These are phyloP conservation scores for Lactarius hatsudake DNA, from an alignment of 768 basidiomycete species.

Conservation along the genomic window DNA sequence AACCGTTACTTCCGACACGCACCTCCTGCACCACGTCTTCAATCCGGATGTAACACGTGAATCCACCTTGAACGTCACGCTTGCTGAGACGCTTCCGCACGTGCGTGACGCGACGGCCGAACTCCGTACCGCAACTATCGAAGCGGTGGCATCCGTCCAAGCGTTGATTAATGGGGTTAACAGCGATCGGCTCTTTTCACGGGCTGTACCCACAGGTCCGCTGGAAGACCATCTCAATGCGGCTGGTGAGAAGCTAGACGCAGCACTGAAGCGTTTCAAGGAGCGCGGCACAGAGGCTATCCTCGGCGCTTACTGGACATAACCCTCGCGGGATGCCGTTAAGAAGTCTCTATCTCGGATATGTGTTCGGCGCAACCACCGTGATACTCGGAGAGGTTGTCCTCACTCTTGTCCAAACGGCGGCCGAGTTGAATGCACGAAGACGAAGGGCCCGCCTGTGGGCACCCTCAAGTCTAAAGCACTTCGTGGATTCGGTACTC, in stretches of 20 bases:
- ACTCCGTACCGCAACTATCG: slow-evolving; percentile 36
- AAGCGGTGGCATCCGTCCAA: slow-evolving; percentile 32
- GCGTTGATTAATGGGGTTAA: slow-evolving; percentile 37
- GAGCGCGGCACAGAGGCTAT: slow-evolving; percentile 32
- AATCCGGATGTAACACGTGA: slow-evolving; percentile 33
- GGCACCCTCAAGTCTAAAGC: slow-evolving; percentile 46
- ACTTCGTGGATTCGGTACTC: slow-evolving; percentile 32
- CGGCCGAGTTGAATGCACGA: slow-evolving; percentile 39
- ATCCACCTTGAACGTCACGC: slow-evolving; percentile 32
- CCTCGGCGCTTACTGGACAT: slow-evolving; percentile 32
- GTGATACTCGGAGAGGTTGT: slow-evolving; percentile 40
- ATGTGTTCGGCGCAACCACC: slow-evolving; percentile 49
- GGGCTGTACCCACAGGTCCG: slow-evolving; percentile 22
- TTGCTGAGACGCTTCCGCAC: slow-evolving; percentile 38
- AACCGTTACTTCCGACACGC: slow-evolving; percentile 35
- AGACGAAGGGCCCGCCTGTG: slow-evolving; percentile 44
- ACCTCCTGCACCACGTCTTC: slow-evolving; percentile 37
- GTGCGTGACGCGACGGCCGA: slow-evolving; percentile 37
- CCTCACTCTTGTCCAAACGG: slow-evolving; percentile 37
- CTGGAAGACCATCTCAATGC: slow-evolving; percentile 31
- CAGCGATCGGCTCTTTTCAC: slow-evolving; percentile 33
- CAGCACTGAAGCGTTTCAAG: slow-evolving; percentile 36
- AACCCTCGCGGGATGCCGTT: slow-evolving; percentile 30
- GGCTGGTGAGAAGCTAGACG: slow-evolving; percentile 30
- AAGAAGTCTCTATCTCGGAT: slow-evolving; percentile 47